Evolutionary conservation across 2,329 filamentous ascomycete species (phyloP).

Genomic region (Aspergillus costaricaensis): DNA sequence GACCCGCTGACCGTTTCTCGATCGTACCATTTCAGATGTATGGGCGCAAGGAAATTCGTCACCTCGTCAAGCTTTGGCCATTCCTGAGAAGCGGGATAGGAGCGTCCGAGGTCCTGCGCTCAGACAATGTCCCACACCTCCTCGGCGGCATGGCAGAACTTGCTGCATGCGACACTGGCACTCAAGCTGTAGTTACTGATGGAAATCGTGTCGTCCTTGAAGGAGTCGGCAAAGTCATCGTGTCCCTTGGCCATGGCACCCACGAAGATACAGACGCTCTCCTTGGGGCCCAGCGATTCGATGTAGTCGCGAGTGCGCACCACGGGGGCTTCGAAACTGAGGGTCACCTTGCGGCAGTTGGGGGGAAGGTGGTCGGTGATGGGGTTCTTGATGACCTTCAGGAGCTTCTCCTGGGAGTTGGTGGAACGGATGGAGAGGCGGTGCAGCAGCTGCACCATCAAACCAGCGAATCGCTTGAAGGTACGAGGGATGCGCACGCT

Average conservation of each 20-base stretch:
- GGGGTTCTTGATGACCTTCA: slow-evolving; percentile 96
- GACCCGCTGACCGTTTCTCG: slow-evolving; percentile 14
- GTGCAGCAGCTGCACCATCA: slow-evolving; percentile 98
- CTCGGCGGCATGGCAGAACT: slow-evolving; percentile 98
- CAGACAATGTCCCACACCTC: slow-evolving; percentile 94
- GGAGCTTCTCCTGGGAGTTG: slow-evolving; percentile 93
- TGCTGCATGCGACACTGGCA: slow-evolving; percentile 97
- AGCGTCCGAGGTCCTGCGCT: slow-evolving; percentile 24
- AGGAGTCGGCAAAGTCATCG: slow-evolving; percentile 91
- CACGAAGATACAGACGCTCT: slow-evolving; percentile 97
- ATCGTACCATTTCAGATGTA: slow-evolving; percentile 19
- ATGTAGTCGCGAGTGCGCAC: slow-evolving; percentile 90
- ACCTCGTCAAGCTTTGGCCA: slow-evolving; percentile 27
- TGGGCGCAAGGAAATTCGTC: slow-evolving; percentile 31
- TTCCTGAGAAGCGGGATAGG: slow-evolving; percentile 13
- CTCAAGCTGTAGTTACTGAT: slow-evolving; percentile 98
- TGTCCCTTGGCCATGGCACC: slow-evolving; percentile 97
- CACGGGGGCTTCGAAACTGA: slow-evolving; percentile 89
- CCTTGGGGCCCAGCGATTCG: slow-evolving; percentile 71
- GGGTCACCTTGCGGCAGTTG: slow-evolving; percentile 95
- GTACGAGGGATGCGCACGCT: slow-evolving; percentile 96
- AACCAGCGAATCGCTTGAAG: slow-evolving; percentile 96
- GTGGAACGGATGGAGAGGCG: slow-evolving; percentile 94
- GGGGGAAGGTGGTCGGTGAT: slow-evolving; percentile 95
- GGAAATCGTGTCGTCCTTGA: slow-evolving; percentile 95